Conservation (phyloP, 2,329 filamentous ascomycete genomes). For the Fusarium chuoi region DNA sequence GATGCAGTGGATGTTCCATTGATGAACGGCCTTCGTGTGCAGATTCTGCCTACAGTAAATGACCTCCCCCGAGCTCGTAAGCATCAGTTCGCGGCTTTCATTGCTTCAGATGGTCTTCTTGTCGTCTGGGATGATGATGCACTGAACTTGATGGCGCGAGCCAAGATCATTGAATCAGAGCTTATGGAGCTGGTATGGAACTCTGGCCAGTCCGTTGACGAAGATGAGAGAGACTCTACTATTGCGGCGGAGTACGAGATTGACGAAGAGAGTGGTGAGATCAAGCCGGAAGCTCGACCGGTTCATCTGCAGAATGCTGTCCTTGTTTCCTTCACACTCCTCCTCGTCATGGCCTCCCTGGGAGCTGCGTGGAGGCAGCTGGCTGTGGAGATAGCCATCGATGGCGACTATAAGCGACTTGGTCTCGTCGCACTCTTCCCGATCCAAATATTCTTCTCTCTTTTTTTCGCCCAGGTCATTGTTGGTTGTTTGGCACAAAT, state of each 20-base stretch:
- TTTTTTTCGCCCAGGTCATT: conserved; percentile 84
- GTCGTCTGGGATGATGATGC: conserved; percentile 88
- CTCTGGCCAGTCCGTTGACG: conserved; percentile 64
- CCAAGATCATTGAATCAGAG: conserved; percentile 78
- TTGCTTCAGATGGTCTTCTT: conserved; percentile 75
- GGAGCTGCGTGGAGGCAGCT: conserved; percentile 77
- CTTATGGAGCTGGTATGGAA: conserved; percentile 83
- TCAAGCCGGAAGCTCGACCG: conserved; percentile 71
- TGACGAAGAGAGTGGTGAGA: conserved; percentile 77
- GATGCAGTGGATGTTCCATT: conserved; percentile 79
- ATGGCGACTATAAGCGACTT: conserved; percentile 70
- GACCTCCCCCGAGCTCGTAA: conserved; percentile 78
- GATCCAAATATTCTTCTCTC: conserved; percentile 81
- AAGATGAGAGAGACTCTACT: conserved; percentile 61
- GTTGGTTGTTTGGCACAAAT: conserved; percentile 80
- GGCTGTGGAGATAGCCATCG: conserved; percentile 74
- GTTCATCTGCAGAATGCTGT: conserved; percentile 77
- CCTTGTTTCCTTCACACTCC: conserved; percentile 73
- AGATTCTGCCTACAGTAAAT: conserved; percentile 77
- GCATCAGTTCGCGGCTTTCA: conserved; percentile 83
- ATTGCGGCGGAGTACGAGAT: conserved; percentile 64
- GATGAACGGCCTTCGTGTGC: conserved; percentile 79
- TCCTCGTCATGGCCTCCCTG: conserved; percentile 72
- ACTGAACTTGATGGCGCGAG: conserved; percentile 74
- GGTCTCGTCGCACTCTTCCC: conserved; percentile 74